Base-by-base conservation (phyloP, 2,329 filamentous ascomycete genomes). In the Trichoderma oligosporum region DNA sequence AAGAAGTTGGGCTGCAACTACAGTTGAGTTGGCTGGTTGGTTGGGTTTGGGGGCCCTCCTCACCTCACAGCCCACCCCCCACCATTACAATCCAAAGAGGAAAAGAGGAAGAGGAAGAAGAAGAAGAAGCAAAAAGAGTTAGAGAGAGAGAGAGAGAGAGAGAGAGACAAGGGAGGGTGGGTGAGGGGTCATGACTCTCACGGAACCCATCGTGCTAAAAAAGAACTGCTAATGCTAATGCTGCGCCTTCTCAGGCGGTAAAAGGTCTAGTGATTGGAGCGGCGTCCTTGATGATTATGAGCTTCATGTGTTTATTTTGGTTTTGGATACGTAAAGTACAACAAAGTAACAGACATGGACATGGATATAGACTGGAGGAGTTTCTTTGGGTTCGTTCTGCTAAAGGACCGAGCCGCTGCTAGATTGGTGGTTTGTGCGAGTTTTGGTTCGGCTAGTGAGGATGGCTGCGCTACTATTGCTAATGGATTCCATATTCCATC, bases 391-490 rank as follows among this genome's bases (percentile, higher is more conserved):
- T 48, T 29, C 22, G 39, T 9, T 39, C 18, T 39, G 7, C 33
- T 51, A 55, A 31, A 22, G 55, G 55, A 57, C 55, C 55, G 55
- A 57, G 55, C 55, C 55, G 55, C 55, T 57, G 55, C 55, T 42
- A 57, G 5, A 24, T 22, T 29, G 41, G 33, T 22, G 38, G 12
- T 22, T 12, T 52, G n/a, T 16, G 16, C 16, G 14, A 18, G 9
- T 18, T 18, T 18, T 16, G 16, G 45, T 20, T 41, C 29, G 35
- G 22, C 18, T 20, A 14, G 24, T 9, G 8, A 14, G 29, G 14
- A 5, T 22, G 22, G 51, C 22, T 39, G 36, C 20, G 51, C 20
- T 16, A 9, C 38, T 20, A 20, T 41, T 20, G 38, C 22, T 7
- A 20, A 22, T 22, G 11, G n/a, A n/a, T n/a, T n/a, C n/a, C n/a